A percentile compares a stretch with the other conserved stretches of the same genome.
Evolutionary conservation across 352 stramenopile species (phyloP).

Genomic region (Ochromonadaceae sp.): DNA sequence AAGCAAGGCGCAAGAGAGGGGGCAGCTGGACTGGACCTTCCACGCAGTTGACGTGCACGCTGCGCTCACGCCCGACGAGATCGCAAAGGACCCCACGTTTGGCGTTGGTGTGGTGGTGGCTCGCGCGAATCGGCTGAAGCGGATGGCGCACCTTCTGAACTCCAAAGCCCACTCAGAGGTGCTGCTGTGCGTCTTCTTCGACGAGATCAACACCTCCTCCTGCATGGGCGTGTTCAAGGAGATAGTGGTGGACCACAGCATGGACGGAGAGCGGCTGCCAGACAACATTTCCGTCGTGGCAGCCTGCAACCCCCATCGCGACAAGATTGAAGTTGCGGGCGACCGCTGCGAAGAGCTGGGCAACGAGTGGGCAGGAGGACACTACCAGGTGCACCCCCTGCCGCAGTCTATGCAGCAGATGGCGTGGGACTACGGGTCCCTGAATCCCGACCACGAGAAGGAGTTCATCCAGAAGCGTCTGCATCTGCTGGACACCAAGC

Average conservation of each 20-base stretch:
- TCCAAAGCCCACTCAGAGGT: neutral
- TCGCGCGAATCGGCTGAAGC: neutral
- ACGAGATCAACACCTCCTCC: conserved; percentile 38
- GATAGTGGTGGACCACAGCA: conserved; percentile 35
- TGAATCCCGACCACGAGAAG: conserved; percentile 33
- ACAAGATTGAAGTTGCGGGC: conserved; percentile 19
- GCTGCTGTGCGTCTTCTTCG: conserved; percentile 35
- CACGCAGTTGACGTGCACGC: conserved; percentile 34
- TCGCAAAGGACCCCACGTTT: too few species aligned
- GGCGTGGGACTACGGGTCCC: conserved; percentile 32
- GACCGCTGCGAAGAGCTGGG: neutral
- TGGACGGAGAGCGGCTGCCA: conserved; percentile 30
- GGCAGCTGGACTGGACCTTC: conserved; percentile 27
- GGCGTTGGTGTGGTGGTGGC: neutral
- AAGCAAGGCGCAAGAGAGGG: neutral
- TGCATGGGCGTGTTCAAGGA: conserved; percentile 39
- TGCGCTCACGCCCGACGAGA: conserved; percentile 25
- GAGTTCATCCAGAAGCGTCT: conserved; percentile 33
- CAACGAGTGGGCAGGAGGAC: conserved; percentile 9
- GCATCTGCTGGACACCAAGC: neutral
- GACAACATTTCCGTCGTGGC: conserved; percentile 35
- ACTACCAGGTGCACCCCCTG: conserved; percentile 29
- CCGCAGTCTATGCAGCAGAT: conserved; percentile 25
- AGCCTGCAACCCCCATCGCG: conserved; percentile 33
- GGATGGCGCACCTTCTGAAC: neutral